A percentile compares a stretch with the other conserved stretches of the same genome.
These are phyloP conservation scores for Urostyla sp. DNA, from an alignment of 73 alveolate genomes.

Conservation along the genomic window DNA sequence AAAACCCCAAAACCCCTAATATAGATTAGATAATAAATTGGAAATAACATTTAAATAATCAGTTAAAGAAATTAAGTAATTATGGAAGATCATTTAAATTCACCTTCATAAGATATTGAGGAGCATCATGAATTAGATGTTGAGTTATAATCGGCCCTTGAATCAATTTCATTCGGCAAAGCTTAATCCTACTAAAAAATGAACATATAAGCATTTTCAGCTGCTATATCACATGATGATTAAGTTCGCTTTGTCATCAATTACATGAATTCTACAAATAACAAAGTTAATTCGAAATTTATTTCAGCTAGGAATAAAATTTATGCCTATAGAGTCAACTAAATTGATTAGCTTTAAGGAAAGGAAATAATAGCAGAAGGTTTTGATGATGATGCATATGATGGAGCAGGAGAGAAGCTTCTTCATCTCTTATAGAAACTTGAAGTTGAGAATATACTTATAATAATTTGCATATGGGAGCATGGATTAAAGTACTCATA, in stretches of 20 bases:
- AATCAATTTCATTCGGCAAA: conserved; percentile 33
- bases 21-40: no score
- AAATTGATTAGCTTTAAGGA: conserved; percentile 5
- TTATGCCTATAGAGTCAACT: conserved; percentile 67
- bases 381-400: conserved; percentile 76
- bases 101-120: not conserved
- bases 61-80: no score
- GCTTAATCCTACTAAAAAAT: not conserved
- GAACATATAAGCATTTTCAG: conserved; percentile 50
- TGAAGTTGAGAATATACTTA: conserved; percentile 72
- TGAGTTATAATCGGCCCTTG: conserved; percentile 20
- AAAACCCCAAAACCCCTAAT: no score
- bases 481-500: conserved; percentile 48
- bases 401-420: conserved; percentile 76
- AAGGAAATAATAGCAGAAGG: conserved; percentile 63
- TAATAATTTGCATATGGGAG: conserved; percentile 67
- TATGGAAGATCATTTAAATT: no score
- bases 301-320: conserved; percentile 55
- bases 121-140: conserved; percentile 1
- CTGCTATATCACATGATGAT: conserved; percentile 44
- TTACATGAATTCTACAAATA: conserved; percentile 3
- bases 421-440: conserved; percentile 65
- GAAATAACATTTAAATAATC: no score
- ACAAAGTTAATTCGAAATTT: conserved; percentile 31
- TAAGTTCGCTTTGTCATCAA: conserved; percentile 32